These are phyloP conservation scores for Phytophthora colocasiae DNA, from an alignment of 352 stramenopile species.

Conservation along the genomic window DNA sequence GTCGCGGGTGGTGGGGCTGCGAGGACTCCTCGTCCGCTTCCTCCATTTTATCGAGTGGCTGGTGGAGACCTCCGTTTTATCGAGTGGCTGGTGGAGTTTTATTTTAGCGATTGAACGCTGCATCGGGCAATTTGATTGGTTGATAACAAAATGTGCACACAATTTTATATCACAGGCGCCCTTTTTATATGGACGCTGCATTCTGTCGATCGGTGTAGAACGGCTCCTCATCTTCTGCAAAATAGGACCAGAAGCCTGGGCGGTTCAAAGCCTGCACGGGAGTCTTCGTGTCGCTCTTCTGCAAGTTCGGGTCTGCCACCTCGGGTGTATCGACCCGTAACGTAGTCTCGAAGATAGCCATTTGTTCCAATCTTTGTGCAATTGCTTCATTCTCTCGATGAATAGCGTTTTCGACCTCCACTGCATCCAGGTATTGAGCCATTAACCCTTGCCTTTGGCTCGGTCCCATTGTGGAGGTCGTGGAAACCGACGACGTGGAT, in stretches of 20 bases:
- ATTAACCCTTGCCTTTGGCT: slow-evolving; percentile 9
- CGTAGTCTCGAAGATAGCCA: slow-evolving; percentile 43
- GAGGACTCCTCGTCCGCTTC: no score
- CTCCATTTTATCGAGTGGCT: no score
- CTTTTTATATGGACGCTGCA: no score
- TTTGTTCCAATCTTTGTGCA: slow-evolving; percentile 35
- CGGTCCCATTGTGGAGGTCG: background rate
- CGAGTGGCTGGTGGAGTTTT: no score
- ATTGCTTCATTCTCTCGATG: slow-evolving; percentile 39
- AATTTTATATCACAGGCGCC: no score
- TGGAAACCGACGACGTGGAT: slow-evolving; percentile 3
- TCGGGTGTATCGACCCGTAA: slow-evolving; percentile 39
- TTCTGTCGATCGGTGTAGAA: no score
- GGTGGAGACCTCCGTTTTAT: no score
- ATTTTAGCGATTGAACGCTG: no score
- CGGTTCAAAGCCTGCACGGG: slow-evolving; percentile 21
- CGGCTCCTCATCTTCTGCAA: slow-evolving; percentile 45
- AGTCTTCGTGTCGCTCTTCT: slow-evolving; percentile 13
- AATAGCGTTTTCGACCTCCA: slow-evolving; percentile 39
- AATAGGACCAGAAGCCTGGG: slow-evolving; percentile 45
- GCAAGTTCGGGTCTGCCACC: slow-evolving; percentile 4
- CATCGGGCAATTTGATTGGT: no score
- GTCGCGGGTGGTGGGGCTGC: no score
- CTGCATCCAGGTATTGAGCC: slow-evolving; percentile 30
- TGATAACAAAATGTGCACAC: no score